phyloP scores from a whole-genome alignment of 2,329 filamentous ascomycete species.

The Chaetothyriales sp. region DNA sequence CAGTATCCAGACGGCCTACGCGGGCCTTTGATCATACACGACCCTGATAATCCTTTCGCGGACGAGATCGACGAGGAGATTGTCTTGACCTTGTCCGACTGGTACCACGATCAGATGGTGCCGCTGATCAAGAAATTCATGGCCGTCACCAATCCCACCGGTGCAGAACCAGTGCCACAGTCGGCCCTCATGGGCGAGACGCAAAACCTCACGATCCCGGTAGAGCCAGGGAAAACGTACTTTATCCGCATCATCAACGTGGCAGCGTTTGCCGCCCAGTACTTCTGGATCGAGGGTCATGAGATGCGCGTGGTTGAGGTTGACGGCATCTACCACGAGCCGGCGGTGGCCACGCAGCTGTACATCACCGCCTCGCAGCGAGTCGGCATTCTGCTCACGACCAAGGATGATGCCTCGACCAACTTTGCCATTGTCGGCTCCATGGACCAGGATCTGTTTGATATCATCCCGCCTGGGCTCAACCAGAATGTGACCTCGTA shows the following conservation, averaged over 20 bases:
- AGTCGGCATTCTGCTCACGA: constrained; percentile 40
- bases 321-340: constrained; percentile 54
- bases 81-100: constrained; percentile 51
- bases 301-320: constrained; percentile 57
- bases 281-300: constrained; percentile 34
- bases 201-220: constrained; percentile 41
- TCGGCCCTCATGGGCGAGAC: constrained; percentile 58
- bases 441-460: constrained; percentile 59
- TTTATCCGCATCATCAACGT: constrained; percentile 58
- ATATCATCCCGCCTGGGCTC: constrained; percentile 48
- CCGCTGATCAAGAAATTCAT: constrained; percentile 34
- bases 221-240: constrained; percentile 56
- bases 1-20: constrained; percentile 59
- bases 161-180: constrained; percentile 50
- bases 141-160: constrained; percentile 33
- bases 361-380: constrained; percentile 56
- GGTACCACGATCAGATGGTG: constrained; percentile 50
- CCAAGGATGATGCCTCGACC: constrained; percentile 42
- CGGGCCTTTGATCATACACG: constrained; percentile 49
- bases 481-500: constrained; percentile 45
- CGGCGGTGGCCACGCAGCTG: constrained; percentile 44
- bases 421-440: constrained; percentile 56
- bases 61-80: constrained; percentile 47
- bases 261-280: constrained; percentile 47
- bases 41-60: constrained; percentile 43